Evolutionary conservation across 2,329 filamentous ascomycete species (phyloP), one percentile per base, ranked within the genome.

Genomic region (Fusarium sp.): DNA sequence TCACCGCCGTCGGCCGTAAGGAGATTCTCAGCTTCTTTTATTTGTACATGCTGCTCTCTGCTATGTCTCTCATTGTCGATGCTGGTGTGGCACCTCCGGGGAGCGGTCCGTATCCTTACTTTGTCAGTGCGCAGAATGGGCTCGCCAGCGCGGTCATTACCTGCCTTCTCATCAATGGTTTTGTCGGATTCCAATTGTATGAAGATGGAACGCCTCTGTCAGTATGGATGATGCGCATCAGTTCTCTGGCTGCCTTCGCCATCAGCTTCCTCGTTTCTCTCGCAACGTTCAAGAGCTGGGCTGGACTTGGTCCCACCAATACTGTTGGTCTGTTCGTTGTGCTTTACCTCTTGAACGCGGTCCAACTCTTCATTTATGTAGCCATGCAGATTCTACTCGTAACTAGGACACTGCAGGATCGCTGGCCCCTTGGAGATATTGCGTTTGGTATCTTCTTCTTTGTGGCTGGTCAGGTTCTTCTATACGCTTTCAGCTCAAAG

Each of bases 151-250:
- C 96, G 1, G 86, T 97, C 27, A 91, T 96, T 77, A 95, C 93
- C 25, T 96, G 91, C 77, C 84, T 99, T 56, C 83, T 98, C 73
- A 94, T 99, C 83, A 98, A 98, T 79, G 96, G 96, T 41, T 99
- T 99, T 76, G 95, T 99, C 53, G 96, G 96, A 33, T 99, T 99
- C 80, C 96, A 98, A 80, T 85, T 99, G 14, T 99, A 99, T 79
- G 96, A 99, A 80, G 96, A 99, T 75, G 96, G 96, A 49, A 99
- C 96, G 3, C 90, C 91, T 3, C 83, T 98, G 39, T 97, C 94
- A 0, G 90, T 99, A 41, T 99, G 96, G 96, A 88, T 97, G 72
- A 83, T 99, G 64, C 90, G 95, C 52, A 81, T 92, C 29, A 90
- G 88, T 76, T 97, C 93, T 3, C 80, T 91, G 17, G 87, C 84